These are phyloP conservation scores for Turnera subulata DNA, from an alignment of 345 rosid species.

Conservation along the genomic window DNA sequence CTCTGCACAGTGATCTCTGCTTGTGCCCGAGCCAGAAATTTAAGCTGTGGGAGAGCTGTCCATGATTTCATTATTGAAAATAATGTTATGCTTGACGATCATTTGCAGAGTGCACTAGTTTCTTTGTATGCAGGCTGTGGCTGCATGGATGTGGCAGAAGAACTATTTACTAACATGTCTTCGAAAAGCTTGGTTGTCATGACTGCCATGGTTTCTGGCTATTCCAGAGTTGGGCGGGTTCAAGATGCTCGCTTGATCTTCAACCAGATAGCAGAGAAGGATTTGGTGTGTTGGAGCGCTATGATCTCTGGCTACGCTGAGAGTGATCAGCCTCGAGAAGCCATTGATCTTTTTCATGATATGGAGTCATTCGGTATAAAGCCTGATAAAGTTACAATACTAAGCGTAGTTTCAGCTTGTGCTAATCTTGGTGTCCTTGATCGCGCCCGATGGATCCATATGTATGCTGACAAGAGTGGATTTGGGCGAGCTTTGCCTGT, in stretches of 20 bases:
- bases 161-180: slow-evolving; percentile 26
- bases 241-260: slow-evolving; percentile 42
- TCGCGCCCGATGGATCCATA: slow-evolving; percentile 6
- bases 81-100: slow-evolving; percentile 30
- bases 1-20: slow-evolving; percentile 53
- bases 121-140: slow-evolving; percentile 47
- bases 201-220: slow-evolving; percentile 52
- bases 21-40: slow-evolving; percentile 40
- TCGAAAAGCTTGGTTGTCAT: slow-evolving; percentile 38
- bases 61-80: slow-evolving; percentile 43
- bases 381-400: slow-evolving; percentile 13
- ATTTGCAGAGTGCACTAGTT: slow-evolving; percentile 45
- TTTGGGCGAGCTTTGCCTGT: slow-evolving; percentile 9
- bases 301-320: slow-evolving; percentile 16
- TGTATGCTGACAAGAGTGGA: slow-evolving; percentile 8
- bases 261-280: slow-evolving; percentile 7
- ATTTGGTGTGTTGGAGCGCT: slow-evolving; percentile 13
- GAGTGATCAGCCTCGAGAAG: slow-evolving; percentile 13
- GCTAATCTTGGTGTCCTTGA: slow-evolving; percentile 10
- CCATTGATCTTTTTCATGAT: slow-evolving; percentile 6
- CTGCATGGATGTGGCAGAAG: slow-evolving; percentile 40
- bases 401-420: slow-evolving; percentile 12
- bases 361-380: slow-evolving; percentile 9
- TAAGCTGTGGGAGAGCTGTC: slow-evolving; percentile 37
- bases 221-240: slow-evolving; percentile 39